Base-by-base conservation (phyloP, 768 basidiomycete genomes). In the Mycena metata region DNA sequence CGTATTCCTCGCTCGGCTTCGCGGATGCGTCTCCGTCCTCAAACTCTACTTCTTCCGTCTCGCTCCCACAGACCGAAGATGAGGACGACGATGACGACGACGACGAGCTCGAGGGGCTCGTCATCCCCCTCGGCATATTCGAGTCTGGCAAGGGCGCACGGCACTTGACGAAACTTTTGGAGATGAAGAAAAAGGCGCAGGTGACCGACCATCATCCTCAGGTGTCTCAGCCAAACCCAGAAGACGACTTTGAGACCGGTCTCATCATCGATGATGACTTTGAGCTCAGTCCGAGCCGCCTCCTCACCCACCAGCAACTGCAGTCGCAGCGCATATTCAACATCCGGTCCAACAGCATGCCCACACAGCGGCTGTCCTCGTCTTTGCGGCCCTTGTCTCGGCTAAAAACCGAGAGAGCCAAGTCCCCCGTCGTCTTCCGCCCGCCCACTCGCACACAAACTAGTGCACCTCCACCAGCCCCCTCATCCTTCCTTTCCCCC, bases 211-310 rank as follows among this genome's bases (percentile, higher is more conserved):
- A 76, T 43, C 75, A 76, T 21, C 77, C 85, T 70, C 90, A 88
- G 70, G 75, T 86, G 9, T 80, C 88, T 26, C 84, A 80, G 65
- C 86, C 89, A 17, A 88, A 94, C 77, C 88, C 84, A 15, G 94
- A 96, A 73, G 94, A 95, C 67, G 92, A 95, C 77, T 95, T 95
- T 69, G 94, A 96, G 79, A 86, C 86, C 67, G 94, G 94, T 16
- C 89, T 96, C 59, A 86, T 95, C 70, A 90, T 96, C 73, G 90
- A 91, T 73, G 92, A 93, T 69, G 94, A 94, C 76, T 87, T 86
- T 60, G 93, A 95, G 75, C 88, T 96, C 54, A 94, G 91, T 75
- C 92, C 93, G 16, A 92, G 91, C 76, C 84, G 92, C 60, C 85
- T 95, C 23, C 81, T 89, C 76, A 88, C 84, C 69, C 75, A 82